These are phyloP conservation scores for Eimeria acervulina DNA, from an alignment of 169 alveolate genomes.

Conservation along the genomic window DNA sequence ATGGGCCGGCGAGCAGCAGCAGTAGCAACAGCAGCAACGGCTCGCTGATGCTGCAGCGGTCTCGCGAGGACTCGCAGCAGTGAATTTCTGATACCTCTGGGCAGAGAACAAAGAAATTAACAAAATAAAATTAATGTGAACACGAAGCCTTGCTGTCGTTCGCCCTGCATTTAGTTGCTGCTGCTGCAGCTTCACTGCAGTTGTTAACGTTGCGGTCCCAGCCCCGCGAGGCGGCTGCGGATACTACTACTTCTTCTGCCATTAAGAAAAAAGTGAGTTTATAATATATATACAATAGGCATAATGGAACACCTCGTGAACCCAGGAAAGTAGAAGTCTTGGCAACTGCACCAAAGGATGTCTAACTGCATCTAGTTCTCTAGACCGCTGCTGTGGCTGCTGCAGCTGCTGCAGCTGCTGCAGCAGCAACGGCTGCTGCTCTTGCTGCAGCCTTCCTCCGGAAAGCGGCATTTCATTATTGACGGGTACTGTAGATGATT, in stretches of 20 bases:
- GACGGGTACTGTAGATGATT: not conserved
- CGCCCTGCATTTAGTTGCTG: constrained; percentile 9
- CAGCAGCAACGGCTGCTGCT: constrained; percentile 17
- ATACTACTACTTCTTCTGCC: not conserved
- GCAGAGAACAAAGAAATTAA: constrained; percentile 18
- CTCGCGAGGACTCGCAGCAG: not conserved
- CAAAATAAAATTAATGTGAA: not conserved
- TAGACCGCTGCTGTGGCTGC: constrained; percentile 24
- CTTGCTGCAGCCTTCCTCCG: not conserved
- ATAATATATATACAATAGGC: too few relatives aligned
- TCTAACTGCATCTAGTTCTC: not conserved
- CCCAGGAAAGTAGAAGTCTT: not conserved
- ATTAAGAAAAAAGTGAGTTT: not conserved
- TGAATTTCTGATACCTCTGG: constrained; percentile 30
- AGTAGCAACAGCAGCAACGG: constrained; percentile 50
- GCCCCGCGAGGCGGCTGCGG: constrained; percentile 53
- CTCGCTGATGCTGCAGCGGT: constrained; percentile 45
- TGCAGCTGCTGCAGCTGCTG: constrained; percentile 20
- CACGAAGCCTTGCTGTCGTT: not conserved
- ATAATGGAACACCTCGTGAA: not conserved
- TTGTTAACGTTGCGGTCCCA: not conserved
- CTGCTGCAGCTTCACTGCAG: not conserved
- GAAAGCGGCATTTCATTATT: not conserved
- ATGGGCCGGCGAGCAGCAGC: constrained; percentile 51
- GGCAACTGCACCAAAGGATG: not conserved